Base-by-base conservation (phyloP, 495 filamentous ascomycete species). In the Penicillium verhagenii region DNA sequence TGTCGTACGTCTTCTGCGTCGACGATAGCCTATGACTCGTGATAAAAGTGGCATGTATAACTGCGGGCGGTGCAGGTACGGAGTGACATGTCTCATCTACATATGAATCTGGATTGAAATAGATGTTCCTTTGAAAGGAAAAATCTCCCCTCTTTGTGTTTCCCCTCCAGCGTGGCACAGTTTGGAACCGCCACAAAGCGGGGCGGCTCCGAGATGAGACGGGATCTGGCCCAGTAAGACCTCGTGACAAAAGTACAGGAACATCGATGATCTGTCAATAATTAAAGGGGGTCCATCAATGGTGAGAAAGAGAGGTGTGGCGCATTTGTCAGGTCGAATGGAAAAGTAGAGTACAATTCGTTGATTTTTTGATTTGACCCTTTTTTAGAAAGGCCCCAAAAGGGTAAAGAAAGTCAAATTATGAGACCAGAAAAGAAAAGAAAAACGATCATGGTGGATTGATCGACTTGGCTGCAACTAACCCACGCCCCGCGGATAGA, bases 111-210 rank as follows among this genome's bases (percentile, higher is more conserved):
- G 16, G 7, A 42, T 42, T 42, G 9, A 42, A 20, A 33, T 40
- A 31, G 28, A 31, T 31, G 37, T 39, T n/a, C 6, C 10, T 25
- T 13, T 37, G 14, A 16, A 10, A 0, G 8, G n/a, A n/a, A n/a
- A n/a, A 21, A 39, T 24, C 6, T n/a, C 29, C 44, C 16, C n/a
- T 39, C 33, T n/a, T n/a, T n/a, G n/a, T n/a, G n/a, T n/a, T n/a
- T n/a, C n/a, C n/a, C n/a, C n/a, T n/a, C n/a, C n/a, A n/a, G n/a
- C 56, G 63, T 64, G 64, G 64, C 58, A 64, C 61, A 63, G 60
- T 52, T 35, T 35, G 20, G 45, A 64, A 64, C 61, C 62, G 64
- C 64, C 61, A 67, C 64, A 67, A 16, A 56, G 60, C 57, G 63
- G 63, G 63, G 57, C 46, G n/a, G 13, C 16, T 16, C 43, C 35